Evolutionary conservation across 495 filamentous ascomycete species (phyloP).

Genomic region (Saxophila tyrrhenica): DNA sequence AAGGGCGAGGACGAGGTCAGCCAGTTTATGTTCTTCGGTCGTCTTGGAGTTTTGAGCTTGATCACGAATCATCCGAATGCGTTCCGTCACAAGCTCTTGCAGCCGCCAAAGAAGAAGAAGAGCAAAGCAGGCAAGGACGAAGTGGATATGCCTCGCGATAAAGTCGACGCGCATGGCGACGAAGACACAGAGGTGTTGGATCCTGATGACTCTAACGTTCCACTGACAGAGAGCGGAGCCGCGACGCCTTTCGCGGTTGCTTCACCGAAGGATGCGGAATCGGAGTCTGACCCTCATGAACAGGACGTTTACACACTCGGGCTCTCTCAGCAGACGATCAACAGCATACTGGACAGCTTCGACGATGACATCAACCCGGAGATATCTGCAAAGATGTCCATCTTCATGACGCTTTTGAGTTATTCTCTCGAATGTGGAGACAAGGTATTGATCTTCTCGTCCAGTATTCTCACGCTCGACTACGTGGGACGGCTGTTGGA

Average conservation of each 20-base stretch:
- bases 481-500: constrained; percentile 50
- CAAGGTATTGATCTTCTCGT: constrained; percentile 71
- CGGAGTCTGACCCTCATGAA: constrained; percentile 39
- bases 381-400: constrained; percentile 40
- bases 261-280: not conserved
- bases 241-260: not conserved
- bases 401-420: constrained; percentile 55
- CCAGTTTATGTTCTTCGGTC: constrained; percentile 36
- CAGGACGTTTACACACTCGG: constrained; percentile 38
- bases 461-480: constrained; percentile 55
- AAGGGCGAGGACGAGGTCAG: constrained; percentile 20
- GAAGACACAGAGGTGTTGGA: not conserved
- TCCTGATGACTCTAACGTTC: not conserved
- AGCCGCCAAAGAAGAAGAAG: not conserved
- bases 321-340: constrained; percentile 39
- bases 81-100: constrained; percentile 46
- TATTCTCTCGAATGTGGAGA: constrained; percentile 50
- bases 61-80: constrained; percentile 67
- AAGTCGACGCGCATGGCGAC: not conserved
- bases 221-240: not conserved
- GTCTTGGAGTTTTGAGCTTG: constrained; percentile 45
- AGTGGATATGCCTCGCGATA: not conserved
- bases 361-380: constrained; percentile 27
- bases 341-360: constrained; percentile 32
- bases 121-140: constrained; percentile 10